Evolutionary conservation across 495 filamentous ascomycete genomes (phyloP), one percentile per base, ranked within the genome.

Genomic region (Aspergillus carlsbadensis): DNA sequence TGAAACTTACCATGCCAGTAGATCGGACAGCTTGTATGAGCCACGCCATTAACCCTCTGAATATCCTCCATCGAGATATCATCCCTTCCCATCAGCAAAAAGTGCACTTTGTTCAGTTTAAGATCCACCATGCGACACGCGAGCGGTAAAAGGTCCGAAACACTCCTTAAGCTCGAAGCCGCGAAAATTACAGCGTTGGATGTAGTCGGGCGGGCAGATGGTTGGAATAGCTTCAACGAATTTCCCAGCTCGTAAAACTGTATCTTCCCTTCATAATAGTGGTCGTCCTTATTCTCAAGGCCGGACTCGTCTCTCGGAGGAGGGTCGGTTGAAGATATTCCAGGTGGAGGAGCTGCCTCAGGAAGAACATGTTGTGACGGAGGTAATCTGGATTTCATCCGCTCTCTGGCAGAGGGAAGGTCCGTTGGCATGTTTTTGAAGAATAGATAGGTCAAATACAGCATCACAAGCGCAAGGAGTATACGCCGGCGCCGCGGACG

Each of bases 221-320:
- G 56, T 53, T 59, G 39, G 62, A 65, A 42, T 68, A 69, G 34
- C 51, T 79, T 76, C 33, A 88, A 70, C 2, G 79, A 79, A 7
- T 61, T 51, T 2, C 76, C 76, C 45, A 88, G 65, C 22, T 76
- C 55, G 58, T 78, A 78, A 60, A 86, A 85, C 31, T 77, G 76
- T 44, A 87, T 76, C 10, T 70, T 70, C 6, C 83, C 85, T 55
- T 81, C 76, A 59, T 82, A 83, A 60, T 78, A 80, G 31, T 73
- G 70, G 24, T 70, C 63, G 35, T 66, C 57, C 15, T 63, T 47
- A 17, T 54, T 41, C 6, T 61, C 45, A 15, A 59, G 29, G 11
- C 56, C 58, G 24, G 57, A 65, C 17, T 64, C 51, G n/a, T 68
- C 71, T 15, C 52, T 65, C 10, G 52, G 60, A 21, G 54, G 58